phyloP scores from a whole-genome alignment of 257 asterid genomes.

The Schizonepeta tenuifolia region DNA sequence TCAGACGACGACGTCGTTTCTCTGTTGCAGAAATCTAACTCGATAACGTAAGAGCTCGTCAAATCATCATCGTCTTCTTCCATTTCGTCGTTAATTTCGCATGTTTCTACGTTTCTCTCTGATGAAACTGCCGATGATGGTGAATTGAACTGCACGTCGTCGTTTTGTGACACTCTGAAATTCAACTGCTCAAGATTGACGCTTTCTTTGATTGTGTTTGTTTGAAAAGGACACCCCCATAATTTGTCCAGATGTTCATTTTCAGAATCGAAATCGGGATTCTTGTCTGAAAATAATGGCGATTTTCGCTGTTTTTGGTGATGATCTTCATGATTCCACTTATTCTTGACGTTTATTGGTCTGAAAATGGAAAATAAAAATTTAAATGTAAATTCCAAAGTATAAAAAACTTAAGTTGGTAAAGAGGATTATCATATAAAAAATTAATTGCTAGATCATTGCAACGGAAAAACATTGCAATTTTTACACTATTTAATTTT shows the following conservation, averaged over 20 bases:
- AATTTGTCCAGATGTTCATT: conserved; percentile 41
- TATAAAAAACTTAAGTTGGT: no score
- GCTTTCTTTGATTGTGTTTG: conserved; percentile 51
- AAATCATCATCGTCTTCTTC: conserved; percentile 47
- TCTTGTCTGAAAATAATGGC: conserved; percentile 34
- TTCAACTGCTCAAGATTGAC: conserved; percentile 45
- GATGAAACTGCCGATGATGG: conserved; percentile 65
- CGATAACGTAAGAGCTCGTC: conserved; percentile 64
- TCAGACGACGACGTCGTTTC: conserved; percentile 44
- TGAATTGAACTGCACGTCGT: conserved; percentile 47
- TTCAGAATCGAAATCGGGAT: conserved; percentile 26
- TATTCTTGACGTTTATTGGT: conserved; percentile 58
- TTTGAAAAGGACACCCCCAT: conserved; percentile 38
- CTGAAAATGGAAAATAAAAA: conserved; percentile 34
- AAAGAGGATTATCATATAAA: no score
- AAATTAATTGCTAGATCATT: no score
- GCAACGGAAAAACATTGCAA: no score
- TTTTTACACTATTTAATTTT: no score
- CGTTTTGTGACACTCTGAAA: conserved; percentile 41
- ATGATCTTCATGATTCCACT: conserved; percentile 39
- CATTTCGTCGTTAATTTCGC: conserved; percentile 28
- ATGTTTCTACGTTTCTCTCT: conserved; percentile 37
- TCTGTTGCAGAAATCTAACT: conserved; percentile 46
- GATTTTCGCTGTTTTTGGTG: conserved; percentile 27
- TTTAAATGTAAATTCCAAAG: no score